Base-by-base conservation (phyloP, 1,284 basidiomycete genomes). In the Neolentinus lepideus region DNA sequence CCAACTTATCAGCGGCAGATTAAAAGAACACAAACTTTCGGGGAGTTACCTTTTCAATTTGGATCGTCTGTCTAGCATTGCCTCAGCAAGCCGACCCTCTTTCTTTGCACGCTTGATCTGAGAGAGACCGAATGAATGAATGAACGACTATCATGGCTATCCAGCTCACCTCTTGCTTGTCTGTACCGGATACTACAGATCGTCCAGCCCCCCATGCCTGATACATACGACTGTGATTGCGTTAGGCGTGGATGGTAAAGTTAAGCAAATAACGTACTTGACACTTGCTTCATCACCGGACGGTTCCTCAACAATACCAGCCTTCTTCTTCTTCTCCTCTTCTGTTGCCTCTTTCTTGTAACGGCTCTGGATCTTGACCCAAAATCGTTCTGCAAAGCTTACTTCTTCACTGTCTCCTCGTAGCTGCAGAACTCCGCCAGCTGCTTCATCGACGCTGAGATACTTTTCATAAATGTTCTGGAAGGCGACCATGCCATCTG, bases 131-230 rank as follows among this genome's bases (percentile, higher is more conserved):
- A 35, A 25, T 52, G 48, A 60, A 54, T 51, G n/a, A 36, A 21
- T 57, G 38, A 57, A 53, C 54, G 25, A 35, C 10, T 10, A 22
- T 56, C 14, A 33, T 25, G 3, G 58, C 53, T 56, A 43, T 2
- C 8, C 27, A 51, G 63, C 77, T 11, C 61, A 85, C 89, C 72
- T 84, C 86, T 67, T 79, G 81, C 70, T 83, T 88, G 62, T 91
- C 89, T 1, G 82, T 83, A 1, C 64, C 67, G 1, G 92, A 89
- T 35, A 88, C 79, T 12, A 94, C 74, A 16, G 83, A 83, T 55
- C 85, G 76, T 9, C 92, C 90, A 10, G 88, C 88, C 21, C 92
- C 92, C 90, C 94, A 94, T 0, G 92, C 82, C 67, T 97, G 94
- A 64, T 85, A 87, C 56, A 88, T 67, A 57, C 79, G 83, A 67